Conservation (phyloP, 2,329 filamentous ascomycete genomes). For the Remersonia thermophila region DNA sequence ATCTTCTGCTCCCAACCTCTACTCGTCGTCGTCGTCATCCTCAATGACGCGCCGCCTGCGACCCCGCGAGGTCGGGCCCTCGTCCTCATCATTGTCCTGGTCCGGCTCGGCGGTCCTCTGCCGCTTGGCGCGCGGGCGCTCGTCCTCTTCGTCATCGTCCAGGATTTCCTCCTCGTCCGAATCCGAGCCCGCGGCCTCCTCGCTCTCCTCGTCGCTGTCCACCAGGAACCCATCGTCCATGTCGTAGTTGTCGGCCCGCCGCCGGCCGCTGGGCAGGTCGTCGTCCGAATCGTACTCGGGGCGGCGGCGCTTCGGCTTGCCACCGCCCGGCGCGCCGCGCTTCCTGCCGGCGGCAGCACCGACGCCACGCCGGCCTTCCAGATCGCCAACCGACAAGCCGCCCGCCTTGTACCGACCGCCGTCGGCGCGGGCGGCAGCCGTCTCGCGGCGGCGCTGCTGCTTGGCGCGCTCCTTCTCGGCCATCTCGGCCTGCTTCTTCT, state of each 20-base stretch:
- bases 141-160: conserved; percentile 38
- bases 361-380: conserved; percentile 48
- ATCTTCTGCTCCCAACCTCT: not conserved
- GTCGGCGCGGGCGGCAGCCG: conserved; percentile 51
- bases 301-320: conserved; percentile 40
- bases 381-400: conserved; percentile 52
- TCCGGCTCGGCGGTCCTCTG: conserved; percentile 39
- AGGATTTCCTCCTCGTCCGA: conserved; percentile 50
- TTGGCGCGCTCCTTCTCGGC: conserved; percentile 63
- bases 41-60: conserved; percentile 17
- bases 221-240: conserved; percentile 70
- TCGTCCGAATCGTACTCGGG: conserved; percentile 69
- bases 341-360: not conserved
- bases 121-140: conserved; percentile 34
- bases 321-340: conserved; percentile 28
- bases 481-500: conserved; percentile 59
- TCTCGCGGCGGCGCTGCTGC: conserved; percentile 53
- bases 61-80: conserved; percentile 23
- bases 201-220: conserved; percentile 57
- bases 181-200: conserved; percentile 45
- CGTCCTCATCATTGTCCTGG: conserved; percentile 40
- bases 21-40: conserved; percentile 20
- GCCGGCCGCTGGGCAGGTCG: conserved; percentile 48
- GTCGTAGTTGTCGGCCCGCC: conserved; percentile 63
- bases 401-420: conserved; percentile 37